Conservation (phyloP, 139 green algal genomes). For the Monoraphidium neglectum region DNA sequence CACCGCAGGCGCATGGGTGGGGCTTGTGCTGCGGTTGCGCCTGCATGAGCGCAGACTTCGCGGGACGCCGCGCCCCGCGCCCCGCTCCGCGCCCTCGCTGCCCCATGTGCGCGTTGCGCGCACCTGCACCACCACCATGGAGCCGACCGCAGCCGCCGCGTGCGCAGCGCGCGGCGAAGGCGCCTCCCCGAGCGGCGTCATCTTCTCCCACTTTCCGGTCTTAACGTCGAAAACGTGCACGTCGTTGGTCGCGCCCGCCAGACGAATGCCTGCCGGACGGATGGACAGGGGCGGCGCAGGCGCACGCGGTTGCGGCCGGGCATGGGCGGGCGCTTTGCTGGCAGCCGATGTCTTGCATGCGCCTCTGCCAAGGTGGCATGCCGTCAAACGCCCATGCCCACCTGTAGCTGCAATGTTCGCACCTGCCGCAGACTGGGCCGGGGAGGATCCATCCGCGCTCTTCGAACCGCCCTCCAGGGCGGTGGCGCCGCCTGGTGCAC, state of each 20-base stretch:
- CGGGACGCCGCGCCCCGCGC: too few species aligned
- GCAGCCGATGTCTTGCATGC: constrained; percentile 4
- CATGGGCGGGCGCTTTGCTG: constrained; percentile 1
- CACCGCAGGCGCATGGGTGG: too few species aligned
- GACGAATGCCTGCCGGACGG: constrained; percentile 70
- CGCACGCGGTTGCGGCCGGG: not conserved
- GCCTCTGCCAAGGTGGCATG: too few species aligned
- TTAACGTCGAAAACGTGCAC: constrained; percentile 93
- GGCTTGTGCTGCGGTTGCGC: too few species aligned
- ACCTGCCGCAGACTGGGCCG: not conserved
- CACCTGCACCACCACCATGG: constrained; percentile 96
- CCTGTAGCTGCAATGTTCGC: not conserved
- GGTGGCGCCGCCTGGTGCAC: constrained; percentile 83
- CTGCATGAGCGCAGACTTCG: not conserved
- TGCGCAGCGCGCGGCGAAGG: constrained; percentile 94
- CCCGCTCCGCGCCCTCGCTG: too few species aligned
- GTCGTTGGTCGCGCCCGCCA: constrained; percentile 92
- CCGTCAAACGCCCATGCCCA: not conserved
- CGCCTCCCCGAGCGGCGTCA: constrained; percentile 80
- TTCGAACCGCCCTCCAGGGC: constrained; percentile 83
- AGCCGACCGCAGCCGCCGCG: constrained; percentile 96
- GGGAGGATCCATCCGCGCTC: constrained; percentile 27
- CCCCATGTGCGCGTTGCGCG: too few species aligned
- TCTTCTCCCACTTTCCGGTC: constrained; percentile 83
- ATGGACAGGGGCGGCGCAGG: not conserved